Conservation (phyloP, 768 basidiomycete species). For the Russula virescens region DNA sequence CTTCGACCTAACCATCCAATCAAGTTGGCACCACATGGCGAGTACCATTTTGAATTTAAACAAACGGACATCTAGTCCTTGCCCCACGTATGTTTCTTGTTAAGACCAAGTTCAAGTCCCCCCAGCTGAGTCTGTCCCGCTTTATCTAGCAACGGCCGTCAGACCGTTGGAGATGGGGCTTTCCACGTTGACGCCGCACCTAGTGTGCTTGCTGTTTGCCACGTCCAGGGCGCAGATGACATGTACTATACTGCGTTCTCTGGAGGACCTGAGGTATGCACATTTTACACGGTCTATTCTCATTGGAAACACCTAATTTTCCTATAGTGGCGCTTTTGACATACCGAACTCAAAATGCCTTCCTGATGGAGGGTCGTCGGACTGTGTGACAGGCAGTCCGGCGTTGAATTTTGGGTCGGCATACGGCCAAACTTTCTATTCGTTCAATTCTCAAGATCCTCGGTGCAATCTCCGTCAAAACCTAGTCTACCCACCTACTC, state of each 20-base stretch:
- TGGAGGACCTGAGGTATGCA: conserved; percentile 78
- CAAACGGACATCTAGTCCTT: conserved; percentile 84
- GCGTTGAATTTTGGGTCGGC: conserved; percentile 45
- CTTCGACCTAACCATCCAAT: conserved; percentile 26
- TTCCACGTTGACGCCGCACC: conserved; percentile 64
- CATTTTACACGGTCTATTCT: not conserved
- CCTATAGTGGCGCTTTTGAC: conserved; percentile 90
- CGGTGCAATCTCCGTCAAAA: conserved; percentile 32
- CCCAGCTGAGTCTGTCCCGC: not conserved
- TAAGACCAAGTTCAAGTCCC: not conserved
- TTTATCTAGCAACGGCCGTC: conserved; percentile 81
- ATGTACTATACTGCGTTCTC: conserved; percentile 92
- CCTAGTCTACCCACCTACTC: conserved; percentile 32
- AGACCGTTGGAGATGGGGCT: conserved; percentile 97
- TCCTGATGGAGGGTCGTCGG: conserved; percentile 92
- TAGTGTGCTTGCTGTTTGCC: conserved; percentile 79
- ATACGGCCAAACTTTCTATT: conserved; percentile 26
- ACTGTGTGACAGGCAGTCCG: conserved; percentile 91
- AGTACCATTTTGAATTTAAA: conserved; percentile 64
- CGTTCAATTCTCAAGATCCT: conserved; percentile 35
- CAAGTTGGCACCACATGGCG: conserved; percentile 89
- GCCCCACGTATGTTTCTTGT: conserved; percentile 70
- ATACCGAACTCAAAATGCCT: conserved; percentile 86
- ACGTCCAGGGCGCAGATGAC: conserved; percentile 70
- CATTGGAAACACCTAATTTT: not conserved